Conservation (phyloP, 73 alveolate species). For the Urostyla sp. region DNA sequence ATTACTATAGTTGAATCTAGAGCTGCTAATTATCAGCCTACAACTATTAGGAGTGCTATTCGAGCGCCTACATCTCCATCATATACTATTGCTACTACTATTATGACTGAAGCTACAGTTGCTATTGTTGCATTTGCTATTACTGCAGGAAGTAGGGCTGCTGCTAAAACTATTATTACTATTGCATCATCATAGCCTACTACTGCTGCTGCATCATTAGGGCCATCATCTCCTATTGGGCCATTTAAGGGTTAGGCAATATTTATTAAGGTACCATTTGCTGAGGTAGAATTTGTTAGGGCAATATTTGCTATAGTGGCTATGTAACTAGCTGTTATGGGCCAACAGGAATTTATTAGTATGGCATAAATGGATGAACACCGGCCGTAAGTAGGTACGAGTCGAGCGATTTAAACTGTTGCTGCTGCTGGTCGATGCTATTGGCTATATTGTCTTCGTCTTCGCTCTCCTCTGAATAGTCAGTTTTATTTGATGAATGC, state of each 20-base stretch:
- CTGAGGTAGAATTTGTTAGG: neutral
- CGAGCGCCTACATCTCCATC: neutral
- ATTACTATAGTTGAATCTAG: constrained; percentile 6
- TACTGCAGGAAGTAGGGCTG: constrained; percentile 3
- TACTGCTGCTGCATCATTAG: too few relatives aligned
- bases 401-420: too few relatives aligned
- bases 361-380: too few relatives aligned
- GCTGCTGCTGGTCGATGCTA: too few relatives aligned
- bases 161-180: constrained; percentile 8
- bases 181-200: too few relatives aligned
- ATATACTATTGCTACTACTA: neutral
- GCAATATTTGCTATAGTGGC: too few relatives aligned
- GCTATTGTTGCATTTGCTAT: neutral
- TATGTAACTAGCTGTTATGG: constrained; percentile 4
- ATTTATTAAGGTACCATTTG: neutral
- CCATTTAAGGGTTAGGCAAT: constrained; percentile 20
- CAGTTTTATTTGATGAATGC: too few relatives aligned
- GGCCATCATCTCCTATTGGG: too few relatives aligned
- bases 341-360: too few relatives aligned
- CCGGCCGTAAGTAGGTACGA: too few relatives aligned
- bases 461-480: neutral
- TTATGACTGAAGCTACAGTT: neutral
- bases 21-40: constrained; percentile 3
- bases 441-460: neutral
- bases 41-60: neutral